Evolutionary conservation across 176 grass and related monocot species (phyloP), one percentile per base, ranked within the genome.

Genomic region (Carex littledalei): DNA sequence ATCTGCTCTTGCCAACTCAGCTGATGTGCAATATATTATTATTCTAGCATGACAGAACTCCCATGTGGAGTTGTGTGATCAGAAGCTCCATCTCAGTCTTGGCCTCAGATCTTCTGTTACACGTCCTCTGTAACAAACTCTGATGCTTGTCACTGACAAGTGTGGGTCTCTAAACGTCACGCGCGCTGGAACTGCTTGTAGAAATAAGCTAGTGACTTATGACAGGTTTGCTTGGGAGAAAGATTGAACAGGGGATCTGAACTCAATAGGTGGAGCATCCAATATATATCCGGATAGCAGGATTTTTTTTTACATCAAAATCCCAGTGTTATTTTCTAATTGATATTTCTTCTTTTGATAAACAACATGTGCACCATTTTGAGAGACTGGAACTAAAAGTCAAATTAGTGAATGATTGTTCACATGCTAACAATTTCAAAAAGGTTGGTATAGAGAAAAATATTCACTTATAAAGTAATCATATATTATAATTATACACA

Each of bases 61-160:
- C 59, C 80, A 83, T 83, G 80, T 83, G 80, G 41, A 53, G n/a
- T 67, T 83, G 80, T 49, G 56, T 83, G 80, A 62, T 67, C 43
- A 68, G 81, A 54, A 83, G 26, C 34, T 83, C 81, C 81, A 21
- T 59, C 81, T 68, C 61, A 68, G 50, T 5, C 47, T 78, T 78
- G 74, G 62, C 62, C 14, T 78, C 50, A 17, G 74, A 78, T 78
- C 13, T 78, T 56, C 50, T 78, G 49, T 31, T 34, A 3, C 74
- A 16, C 0, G 8, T 78, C 56, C 26, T 3, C 49, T 56, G 14
- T 17, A 8, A 78, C 13, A 78, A 17, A 11, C 12, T 29, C 21
- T 14, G 21, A 6, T 53, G 31, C 49, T 32, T 17, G 12, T 10
- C 11, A 54, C 7, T 49, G 41, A 2, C 3, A 18, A 24, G 11